Conservation (phyloP, 1,284 basidiomycete species). For the Macrocystidia cucumis region DNA sequence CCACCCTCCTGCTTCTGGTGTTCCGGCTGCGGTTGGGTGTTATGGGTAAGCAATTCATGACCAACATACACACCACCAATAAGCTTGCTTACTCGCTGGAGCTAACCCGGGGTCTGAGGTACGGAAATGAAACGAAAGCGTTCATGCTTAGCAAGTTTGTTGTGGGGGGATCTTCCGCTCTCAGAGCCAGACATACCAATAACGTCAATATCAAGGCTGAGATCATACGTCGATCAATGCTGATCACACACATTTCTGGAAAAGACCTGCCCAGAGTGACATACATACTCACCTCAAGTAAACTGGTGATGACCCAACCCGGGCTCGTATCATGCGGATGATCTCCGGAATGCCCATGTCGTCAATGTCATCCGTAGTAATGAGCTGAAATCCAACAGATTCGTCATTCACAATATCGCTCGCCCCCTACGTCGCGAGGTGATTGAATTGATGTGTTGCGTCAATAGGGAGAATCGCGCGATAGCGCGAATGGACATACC, state of each 20-base stretch:
- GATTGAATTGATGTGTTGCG: constrained; percentile 1
- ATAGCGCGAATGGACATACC: constrained; percentile 25
- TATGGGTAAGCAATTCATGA: too few species aligned
- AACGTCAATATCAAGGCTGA: constrained; percentile 71
- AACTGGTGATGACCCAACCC: constrained; percentile 64
- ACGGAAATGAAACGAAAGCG: background rate
- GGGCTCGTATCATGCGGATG: constrained; percentile 50
- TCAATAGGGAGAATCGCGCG: too few species aligned
- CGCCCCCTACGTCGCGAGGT: constrained; percentile 44
- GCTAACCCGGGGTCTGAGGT: constrained; percentile 67
- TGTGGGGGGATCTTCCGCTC: background rate
- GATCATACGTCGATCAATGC: constrained; percentile 8
- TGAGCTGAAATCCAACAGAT: constrained; percentile 60
- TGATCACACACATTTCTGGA: constrained; percentile 1
- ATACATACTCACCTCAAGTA: constrained; percentile 54
- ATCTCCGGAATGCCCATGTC: constrained; percentile 59
- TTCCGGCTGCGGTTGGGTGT: constrained; percentile 49
- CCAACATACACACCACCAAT: too few species aligned
- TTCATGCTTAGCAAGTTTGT: constrained; percentile 2
- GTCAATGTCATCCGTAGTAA: constrained; percentile 72
- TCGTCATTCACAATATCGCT: constrained; percentile 60
- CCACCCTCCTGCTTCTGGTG: constrained; percentile 79
- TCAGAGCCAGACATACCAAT: constrained; percentile 37
- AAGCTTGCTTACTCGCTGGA: constrained; percentile 55
- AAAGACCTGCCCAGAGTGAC: background rate